Base-by-base conservation (phyloP, 768 basidiomycete species). In the Lactarius sp. region DNA sequence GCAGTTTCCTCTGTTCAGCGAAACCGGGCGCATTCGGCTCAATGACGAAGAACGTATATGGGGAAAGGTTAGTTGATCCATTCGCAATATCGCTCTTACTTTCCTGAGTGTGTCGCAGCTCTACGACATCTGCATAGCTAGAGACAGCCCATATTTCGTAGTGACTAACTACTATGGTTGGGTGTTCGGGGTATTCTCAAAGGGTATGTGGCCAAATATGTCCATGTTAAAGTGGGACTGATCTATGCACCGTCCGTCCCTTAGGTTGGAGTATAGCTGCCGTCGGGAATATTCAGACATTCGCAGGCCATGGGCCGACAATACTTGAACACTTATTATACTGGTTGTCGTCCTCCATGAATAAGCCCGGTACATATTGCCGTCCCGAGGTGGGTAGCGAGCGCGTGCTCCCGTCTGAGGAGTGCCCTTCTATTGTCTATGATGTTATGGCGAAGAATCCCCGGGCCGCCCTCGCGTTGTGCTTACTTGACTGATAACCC, bases 141-240 rank as follows among this genome's bases (percentile, higher is more conserved):
- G 59, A n/a, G 56, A 68, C 14, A 37, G 66, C 49, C 70, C 58
- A 20, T 64, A 56, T 44, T 71, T 70, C 51, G 69, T 64, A 14
- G 54, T 71, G 13, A 71, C 70, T 6, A 71, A 67, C 37, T 71
- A 71, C 27, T 59, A 65, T 6, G 60, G 64, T 9, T 71, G 70
- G 70, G 62, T 66, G 34, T 71, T 71, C 36, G 70, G 70, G 31
- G 62, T 56, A 37, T 71, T 71, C 61, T 67, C 65, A 50, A 66
- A 55, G 33, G 67, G 67, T 68, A 7, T 20, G 36, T 58, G 13
- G 39, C 22, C 37, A 9, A 56, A 8, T 4, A 1, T 55, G 22
- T 41, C 50, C n/a, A 7, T 42, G 18, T 34, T 10, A 27, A 14
- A 59, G 7, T 18, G 5, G n/a, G 10, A 14, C 49, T 49, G 5